Conservation (phyloP, 2,329 filamentous ascomycete species). For the Dothidotthia symphoricarpi region DNA sequence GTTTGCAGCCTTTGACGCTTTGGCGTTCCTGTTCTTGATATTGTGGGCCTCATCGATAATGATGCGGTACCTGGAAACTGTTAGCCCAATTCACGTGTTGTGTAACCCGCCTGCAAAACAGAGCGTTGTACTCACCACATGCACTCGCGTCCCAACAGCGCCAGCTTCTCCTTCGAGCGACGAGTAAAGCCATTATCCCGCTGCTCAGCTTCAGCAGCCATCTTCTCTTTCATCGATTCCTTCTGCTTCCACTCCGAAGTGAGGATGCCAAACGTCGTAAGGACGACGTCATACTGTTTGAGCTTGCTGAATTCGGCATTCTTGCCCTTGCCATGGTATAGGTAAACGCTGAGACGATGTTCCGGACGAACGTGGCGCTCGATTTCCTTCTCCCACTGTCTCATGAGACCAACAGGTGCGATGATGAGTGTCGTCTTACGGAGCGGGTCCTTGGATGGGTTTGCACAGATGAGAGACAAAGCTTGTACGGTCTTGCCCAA, state of each 20-base stretch:
- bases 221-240: conserved; percentile 49
- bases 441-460: conserved; percentile 58
- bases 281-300: conserved; percentile 67
- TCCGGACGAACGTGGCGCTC: conserved; percentile 61
- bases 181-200: conserved; percentile 25
- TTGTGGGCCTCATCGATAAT: conserved; percentile 78
- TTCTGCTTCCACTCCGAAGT: conserved; percentile 65
- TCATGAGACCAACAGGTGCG: conserved; percentile 74
- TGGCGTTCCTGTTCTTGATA: conserved; percentile 72
- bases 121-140: conserved; percentile 50
- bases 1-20: conserved; percentile 60
- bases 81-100: not conserved
- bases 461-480: conserved; percentile 70
- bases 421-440: conserved; percentile 78
- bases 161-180: conserved; percentile 22
- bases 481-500: conserved; percentile 82
- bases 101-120: conserved; percentile 37
- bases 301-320: conserved; percentile 59
- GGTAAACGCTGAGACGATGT: conserved; percentile 62
- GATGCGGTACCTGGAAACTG: conserved; percentile 46
- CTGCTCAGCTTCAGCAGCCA: conserved; percentile 46
- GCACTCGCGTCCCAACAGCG: conserved; percentile 58
- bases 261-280: conserved; percentile 76
- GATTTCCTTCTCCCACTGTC: conserved; percentile 84
- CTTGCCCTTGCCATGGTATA: conserved; percentile 64